These are phyloP conservation scores for Mercurialis annua DNA, from an alignment of 345 rosid genomes.

Conservation along the genomic window DNA sequence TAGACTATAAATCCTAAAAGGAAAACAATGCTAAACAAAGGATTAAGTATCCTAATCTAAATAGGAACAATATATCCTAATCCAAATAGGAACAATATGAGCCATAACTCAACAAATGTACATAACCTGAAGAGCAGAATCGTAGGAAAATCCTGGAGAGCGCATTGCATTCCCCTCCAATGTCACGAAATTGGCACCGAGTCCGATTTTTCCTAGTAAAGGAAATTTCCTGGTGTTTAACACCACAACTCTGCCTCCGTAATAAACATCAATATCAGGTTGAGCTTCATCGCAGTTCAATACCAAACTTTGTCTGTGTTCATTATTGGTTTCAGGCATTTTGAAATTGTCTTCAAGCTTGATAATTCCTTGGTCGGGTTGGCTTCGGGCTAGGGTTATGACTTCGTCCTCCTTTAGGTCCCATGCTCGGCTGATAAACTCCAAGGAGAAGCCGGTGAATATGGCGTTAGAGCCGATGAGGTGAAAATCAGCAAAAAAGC, in stretches of 20 bases:
- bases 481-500: constrained; percentile 70
- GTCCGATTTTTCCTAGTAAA: constrained; percentile 69
- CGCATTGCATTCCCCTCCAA: constrained; percentile 76
- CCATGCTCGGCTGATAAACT: constrained; percentile 74
- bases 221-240: constrained; percentile 79
- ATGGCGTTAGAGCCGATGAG: constrained; percentile 67
- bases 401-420: constrained; percentile 44
- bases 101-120: too few relatives aligned
- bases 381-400: constrained; percentile 47
- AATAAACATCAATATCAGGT: constrained; percentile 60
- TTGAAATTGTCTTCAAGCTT: constrained; percentile 43
- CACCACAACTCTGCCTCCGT: constrained; percentile 79
- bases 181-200: constrained; percentile 81
- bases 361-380: constrained; percentile 51
- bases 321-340: constrained; percentile 59
- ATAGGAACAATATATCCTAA: too few relatives aligned
- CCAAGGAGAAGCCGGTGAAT: constrained; percentile 73
- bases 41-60: too few relatives aligned
- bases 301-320: constrained; percentile 58
- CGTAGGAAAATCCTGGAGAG: constrained; percentile 92
- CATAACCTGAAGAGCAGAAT: constrained; percentile 79
- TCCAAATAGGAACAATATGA: too few relatives aligned
- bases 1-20: too few relatives aligned
- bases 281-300: constrained; percentile 80
- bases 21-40: too few relatives aligned